Percentiles rank a stretch among this genome's conserved stretches.
Conservation (phyloP, 2,329 filamentous ascomycete genomes). For the Sclerotinia nivalis region DNA sequence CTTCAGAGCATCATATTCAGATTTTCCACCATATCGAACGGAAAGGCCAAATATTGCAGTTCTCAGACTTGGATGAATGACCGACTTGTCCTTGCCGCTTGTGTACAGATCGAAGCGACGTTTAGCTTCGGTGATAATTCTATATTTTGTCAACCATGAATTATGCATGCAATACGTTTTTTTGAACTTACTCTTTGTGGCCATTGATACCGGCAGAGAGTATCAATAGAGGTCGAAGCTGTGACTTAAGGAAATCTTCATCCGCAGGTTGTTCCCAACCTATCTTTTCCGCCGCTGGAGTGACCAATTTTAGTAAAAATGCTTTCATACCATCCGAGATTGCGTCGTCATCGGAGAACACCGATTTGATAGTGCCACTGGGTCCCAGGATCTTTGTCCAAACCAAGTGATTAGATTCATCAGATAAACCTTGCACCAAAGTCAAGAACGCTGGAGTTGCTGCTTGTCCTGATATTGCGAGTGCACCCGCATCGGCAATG, state of each 20-base stretch:
- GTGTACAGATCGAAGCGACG: slow-evolving; percentile 80
- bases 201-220: slow-evolving; percentile 72
- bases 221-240: slow-evolving; percentile 82
- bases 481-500: slow-evolving; percentile 83
- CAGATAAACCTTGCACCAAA: slow-evolving; percentile 80
- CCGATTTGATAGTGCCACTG: slow-evolving; percentile 74
- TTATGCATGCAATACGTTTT: neutral
- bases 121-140: slow-evolving; percentile 70
- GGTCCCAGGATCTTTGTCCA: slow-evolving; percentile 84
- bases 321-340: slow-evolving; percentile 73
- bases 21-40: slow-evolving; percentile 68
- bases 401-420: slow-evolving; percentile 82
- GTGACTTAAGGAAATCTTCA: slow-evolving; percentile 79
- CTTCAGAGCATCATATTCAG: slow-evolving; percentile 74
- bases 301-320: slow-evolving; percentile 76
- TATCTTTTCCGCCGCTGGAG: slow-evolving; percentile 71
- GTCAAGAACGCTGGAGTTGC: slow-evolving; percentile 79
- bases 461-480: slow-evolving; percentile 84
- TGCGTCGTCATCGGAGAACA: slow-evolving; percentile 75
- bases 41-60: slow-evolving; percentile 77
- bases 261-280: slow-evolving; percentile 80
- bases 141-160: slow-evolving; percentile 40
- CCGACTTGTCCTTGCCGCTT: slow-evolving; percentile 59
- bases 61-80: slow-evolving; percentile 81
- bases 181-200: slow-evolving; percentile 66